Evolutionary conservation across 441 rosid species (phyloP), one percentile per base, ranked within the genome.

Genomic region (Erodium moschatum): DNA sequence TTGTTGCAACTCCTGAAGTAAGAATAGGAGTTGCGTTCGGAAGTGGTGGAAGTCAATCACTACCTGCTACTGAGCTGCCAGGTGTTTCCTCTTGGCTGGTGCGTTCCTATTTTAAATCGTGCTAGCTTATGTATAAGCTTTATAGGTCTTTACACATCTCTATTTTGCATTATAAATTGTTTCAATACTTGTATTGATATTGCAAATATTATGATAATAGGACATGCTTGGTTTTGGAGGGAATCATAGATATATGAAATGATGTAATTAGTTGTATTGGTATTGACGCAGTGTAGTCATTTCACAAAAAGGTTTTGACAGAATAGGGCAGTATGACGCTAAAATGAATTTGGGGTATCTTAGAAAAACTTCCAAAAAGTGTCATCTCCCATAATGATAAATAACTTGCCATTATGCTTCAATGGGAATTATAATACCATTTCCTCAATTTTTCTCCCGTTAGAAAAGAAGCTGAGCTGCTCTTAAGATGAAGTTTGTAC

Each of bases 1-100:
- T 93, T 84, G 78, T 87, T 61, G 83, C 95, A 6, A 76, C 78
- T 33, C 98, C 98, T 16, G 92, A 93, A 63, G 91, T 91, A 52
- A 82, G 96, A 79, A 84, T 91, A 42, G 91, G 96, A 77, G 80
- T 93, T 75, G 96, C 97, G 74, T 93, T 93, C 65, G 97, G 98
- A 69, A 89, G 98, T 77, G 97, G 98, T n/a, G 97, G 92, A 75
- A 90, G 96, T 81, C 96, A 93, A 69, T 86, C 96, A 27, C 83
- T 90, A 68, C 98, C 98, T 24, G 96, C 92, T 6, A 93, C 97
- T 4, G 98, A 82, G 78, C 88, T 93, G 48, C 98, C 98, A 8
- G 98, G 95, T 6, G 97, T 93, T 75, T 89, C 98, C 68, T 86
- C 97, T 74, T 93, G 96, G 95, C 89, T 93, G 90, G 98, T 91